These are phyloP conservation scores for Oryza meyeriana DNA, from an alignment of 176 grass and related monocot species.

Conservation along the genomic window DNA sequence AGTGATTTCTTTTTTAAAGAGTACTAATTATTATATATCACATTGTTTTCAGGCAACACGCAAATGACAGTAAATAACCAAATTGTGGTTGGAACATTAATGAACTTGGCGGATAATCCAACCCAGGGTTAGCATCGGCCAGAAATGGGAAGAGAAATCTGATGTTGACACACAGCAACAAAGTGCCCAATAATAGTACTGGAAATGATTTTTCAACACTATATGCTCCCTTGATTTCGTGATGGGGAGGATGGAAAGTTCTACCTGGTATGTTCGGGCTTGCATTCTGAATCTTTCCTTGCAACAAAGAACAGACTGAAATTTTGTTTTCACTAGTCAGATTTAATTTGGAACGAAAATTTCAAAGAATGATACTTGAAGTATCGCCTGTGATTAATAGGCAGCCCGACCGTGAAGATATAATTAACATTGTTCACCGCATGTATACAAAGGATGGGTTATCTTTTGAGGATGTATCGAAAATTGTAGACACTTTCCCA, in stretches of 20 bases:
- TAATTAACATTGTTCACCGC: constrained; percentile 78
- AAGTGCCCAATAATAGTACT: constrained; percentile 83
- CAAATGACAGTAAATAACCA: constrained; percentile 99
- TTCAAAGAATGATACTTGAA: neutral
- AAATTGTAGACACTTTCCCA: constrained; percentile 72
- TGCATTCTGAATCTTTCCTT: constrained; percentile 26
- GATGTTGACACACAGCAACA: constrained; percentile 86
- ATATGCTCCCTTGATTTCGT: constrained; percentile 93
- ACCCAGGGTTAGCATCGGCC: constrained; percentile 83
- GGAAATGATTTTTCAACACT: constrained; percentile 93
- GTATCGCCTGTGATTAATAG: constrained; percentile 39
- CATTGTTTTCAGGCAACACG: constrained; percentile 70
- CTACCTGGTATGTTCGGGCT: constrained; percentile 64
- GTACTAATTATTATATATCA: neutral
- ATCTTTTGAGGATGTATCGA: constrained; percentile 62
- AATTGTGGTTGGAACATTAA: constrained; percentile 87
- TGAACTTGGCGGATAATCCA: constrained; percentile 95
- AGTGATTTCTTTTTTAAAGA: neutral
- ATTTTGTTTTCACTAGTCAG: neutral
- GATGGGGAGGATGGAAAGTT: constrained; percentile 93
- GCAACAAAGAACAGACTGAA: neutral
- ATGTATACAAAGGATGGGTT: constrained; percentile 93
- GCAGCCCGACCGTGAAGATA: constrained; percentile 86
- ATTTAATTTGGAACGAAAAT: neutral
- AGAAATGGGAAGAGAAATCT: constrained; percentile 88